Percentiles rank a stretch among this genome's conserved stretches.
Conservation (phyloP, 2,329 filamentous ascomycete species). For the Huntiella savannae region DNA sequence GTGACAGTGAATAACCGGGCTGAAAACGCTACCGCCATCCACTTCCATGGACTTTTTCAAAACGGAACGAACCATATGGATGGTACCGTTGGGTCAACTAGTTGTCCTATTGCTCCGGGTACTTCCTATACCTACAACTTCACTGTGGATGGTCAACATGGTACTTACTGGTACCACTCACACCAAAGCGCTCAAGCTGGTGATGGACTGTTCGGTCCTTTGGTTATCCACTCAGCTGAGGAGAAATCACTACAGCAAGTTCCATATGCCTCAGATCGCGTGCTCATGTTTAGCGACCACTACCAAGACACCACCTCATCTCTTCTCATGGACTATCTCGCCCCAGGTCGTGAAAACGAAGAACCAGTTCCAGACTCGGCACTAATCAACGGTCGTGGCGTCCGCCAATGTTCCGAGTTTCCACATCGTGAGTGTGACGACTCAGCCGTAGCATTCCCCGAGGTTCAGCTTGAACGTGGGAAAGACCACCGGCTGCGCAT, state of each 20-base stretch:
- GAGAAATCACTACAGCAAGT: conserved; percentile 18
- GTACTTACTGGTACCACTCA: conserved; percentile 43
- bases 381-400: conserved; percentile 37
- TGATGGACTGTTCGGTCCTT: conserved; percentile 47
- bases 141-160: conserved; percentile 32
- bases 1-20: conserved; percentile 51
- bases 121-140: conserved; percentile 49
- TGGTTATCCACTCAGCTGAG: conserved; percentile 42
- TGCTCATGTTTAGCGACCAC: conserved; percentile 54
- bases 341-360: conserved; percentile 32
- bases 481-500: conserved; percentile 46
- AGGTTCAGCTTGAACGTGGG: conserved; percentile 29
- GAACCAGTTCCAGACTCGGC: conserved; percentile 48
- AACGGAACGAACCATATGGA: conserved; percentile 58
- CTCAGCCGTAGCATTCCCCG: conserved; percentile 20
- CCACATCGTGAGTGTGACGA: conserved; percentile 26
- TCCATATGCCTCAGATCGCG: conserved; percentile 27
- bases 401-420: conserved; percentile 20
- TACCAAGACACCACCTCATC: conserved; percentile 40
- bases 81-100: conserved; percentile 46
- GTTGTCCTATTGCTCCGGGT: conserved; percentile 46
- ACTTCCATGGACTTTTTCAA: conserved; percentile 64
- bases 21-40: conserved; percentile 45
- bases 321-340: conserved; percentile 35
- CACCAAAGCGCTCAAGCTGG: conserved; percentile 46